These are phyloP conservation scores for Anthracocystis setariae DNA, from an alignment of 1,284 basidiomycete genomes.

Conservation along the genomic window DNA sequence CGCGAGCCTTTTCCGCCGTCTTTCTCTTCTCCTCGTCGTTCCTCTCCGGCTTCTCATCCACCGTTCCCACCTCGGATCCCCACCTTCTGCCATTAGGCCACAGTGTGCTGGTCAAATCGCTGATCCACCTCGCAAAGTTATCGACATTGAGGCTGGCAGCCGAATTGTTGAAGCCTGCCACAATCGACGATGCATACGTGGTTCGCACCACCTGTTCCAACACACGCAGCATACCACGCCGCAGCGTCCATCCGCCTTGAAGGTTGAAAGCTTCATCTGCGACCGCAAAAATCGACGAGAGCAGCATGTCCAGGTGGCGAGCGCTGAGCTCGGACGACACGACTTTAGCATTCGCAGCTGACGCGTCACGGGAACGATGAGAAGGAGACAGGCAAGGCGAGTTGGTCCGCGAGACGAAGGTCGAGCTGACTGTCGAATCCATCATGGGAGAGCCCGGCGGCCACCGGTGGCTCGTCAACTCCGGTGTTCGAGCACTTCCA, in stretches of 20 bases:
- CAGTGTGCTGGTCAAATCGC: constrained; percentile 48
- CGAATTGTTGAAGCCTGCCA: constrained; percentile 59
- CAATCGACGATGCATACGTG: constrained; percentile 60
- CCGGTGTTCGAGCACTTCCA: constrained; percentile 8
- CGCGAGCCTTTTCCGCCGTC: constrained; percentile 52
- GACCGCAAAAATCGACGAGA: constrained; percentile 66
- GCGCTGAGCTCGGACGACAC: constrained; percentile 34
- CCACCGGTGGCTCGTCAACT: constrained; percentile 3
- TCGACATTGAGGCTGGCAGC: constrained; percentile 53
- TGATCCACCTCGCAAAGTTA: constrained; percentile 57
- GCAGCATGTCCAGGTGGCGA: constrained; percentile 62
- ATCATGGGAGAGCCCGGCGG: constrained; percentile 13
- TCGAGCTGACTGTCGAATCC: constrained; percentile 26
- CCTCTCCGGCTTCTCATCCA: constrained; percentile 22
- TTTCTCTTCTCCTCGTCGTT: constrained; percentile 45
- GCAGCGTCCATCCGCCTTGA: constrained; percentile 66
- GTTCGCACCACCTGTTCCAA: constrained; percentile 66
- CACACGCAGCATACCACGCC: constrained; percentile 66
- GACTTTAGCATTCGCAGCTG: neutral
- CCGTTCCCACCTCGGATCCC: constrained; percentile 28
- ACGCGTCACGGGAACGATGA: constrained; percentile 7
- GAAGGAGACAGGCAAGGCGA: constrained; percentile 36
- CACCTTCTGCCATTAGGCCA: constrained; percentile 59
- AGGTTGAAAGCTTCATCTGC: constrained; percentile 67
- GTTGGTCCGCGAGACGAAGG: constrained; percentile 36